phyloP scores from a whole-genome alignment of 2,329 filamentous ascomycete genomes.

The Exophiala sideris region DNA sequence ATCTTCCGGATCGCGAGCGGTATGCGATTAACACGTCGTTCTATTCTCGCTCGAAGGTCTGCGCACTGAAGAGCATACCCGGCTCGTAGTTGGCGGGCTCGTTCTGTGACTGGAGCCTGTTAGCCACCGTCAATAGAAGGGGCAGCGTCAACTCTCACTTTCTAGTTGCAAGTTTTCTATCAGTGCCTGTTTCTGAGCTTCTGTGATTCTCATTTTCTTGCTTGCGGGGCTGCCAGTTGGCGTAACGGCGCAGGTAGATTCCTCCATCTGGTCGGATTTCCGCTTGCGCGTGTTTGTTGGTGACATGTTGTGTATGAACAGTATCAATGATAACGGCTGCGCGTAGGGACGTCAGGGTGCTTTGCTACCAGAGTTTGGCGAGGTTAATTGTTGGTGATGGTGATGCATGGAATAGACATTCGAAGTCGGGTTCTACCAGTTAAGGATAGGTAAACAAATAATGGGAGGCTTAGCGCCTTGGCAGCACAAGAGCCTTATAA shows the following conservation, averaged over 20 bases:
- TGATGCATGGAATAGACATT: too few relatives aligned
- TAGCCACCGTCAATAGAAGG: neutral
- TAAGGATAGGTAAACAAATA: too few relatives aligned
- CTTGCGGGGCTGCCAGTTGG: conserved; percentile 58
- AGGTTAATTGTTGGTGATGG: too few relatives aligned
- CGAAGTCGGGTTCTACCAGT: too few relatives aligned
- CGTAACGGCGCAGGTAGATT: conserved; percentile 46
- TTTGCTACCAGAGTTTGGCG: too few relatives aligned
- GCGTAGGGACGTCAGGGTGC: too few relatives aligned
- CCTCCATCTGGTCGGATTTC: conserved; percentile 38
- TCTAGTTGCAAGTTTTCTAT: conserved; percentile 89
- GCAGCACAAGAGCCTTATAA: too few relatives aligned
- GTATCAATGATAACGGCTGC: too few relatives aligned
- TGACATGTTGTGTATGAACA: conserved; percentile 33
- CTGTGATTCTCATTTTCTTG: conserved; percentile 60
- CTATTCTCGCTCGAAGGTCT: conserved; percentile 77
- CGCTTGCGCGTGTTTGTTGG: conserved; percentile 35
- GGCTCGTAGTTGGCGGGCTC: conserved; percentile 79
- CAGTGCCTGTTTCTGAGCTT: conserved; percentile 76
- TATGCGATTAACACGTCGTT: conserved; percentile 90
- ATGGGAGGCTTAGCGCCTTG: too few relatives aligned
- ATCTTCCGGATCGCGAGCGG: conserved; percentile 73
- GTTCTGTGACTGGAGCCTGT: conserved; percentile 67
- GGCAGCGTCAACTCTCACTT: conserved; percentile 54
- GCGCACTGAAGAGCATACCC: conserved; percentile 88